phyloP scores from a whole-genome alignment of 768 basidiomycete species.

The Hortiboletus campestris region DNA sequence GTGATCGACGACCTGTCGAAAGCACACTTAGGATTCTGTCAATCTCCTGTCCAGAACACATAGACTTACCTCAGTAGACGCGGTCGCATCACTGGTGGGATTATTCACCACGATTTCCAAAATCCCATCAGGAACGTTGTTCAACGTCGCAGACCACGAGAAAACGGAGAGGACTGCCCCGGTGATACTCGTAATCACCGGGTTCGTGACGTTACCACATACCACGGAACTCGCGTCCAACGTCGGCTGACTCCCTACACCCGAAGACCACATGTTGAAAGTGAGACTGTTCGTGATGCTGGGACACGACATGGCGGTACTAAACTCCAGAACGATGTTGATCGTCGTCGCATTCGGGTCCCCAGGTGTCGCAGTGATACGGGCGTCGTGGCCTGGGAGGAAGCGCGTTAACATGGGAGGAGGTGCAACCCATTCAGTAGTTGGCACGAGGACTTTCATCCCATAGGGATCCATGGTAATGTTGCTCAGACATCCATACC shows the following conservation, averaged over 20 bases:
- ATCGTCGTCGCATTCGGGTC: slow-evolving; percentile 54
- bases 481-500: slow-evolving; percentile 66
- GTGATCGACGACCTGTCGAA: slow-evolving; percentile 61
- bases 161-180: slow-evolving; percentile 60
- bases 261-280: slow-evolving; percentile 69
- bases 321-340: slow-evolving; percentile 78
- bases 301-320: slow-evolving; percentile 68
- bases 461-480: slow-evolving; percentile 72
- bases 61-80: slow-evolving; percentile 54
- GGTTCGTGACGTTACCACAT: slow-evolving; percentile 51
- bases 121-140: slow-evolving; percentile 79
- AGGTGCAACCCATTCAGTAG: slow-evolving; percentile 62
- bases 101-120: slow-evolving; percentile 68
- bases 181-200: slow-evolving; percentile 48
- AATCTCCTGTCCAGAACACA: not conserved
- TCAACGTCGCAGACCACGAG: slow-evolving; percentile 73
- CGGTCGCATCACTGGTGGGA: slow-evolving; percentile 43
- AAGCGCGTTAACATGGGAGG: slow-evolving; percentile 77
- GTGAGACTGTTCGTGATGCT: slow-evolving; percentile 62
- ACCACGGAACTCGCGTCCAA: slow-evolving; percentile 41
- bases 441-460: slow-evolving; percentile 80
- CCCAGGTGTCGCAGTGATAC: slow-evolving; percentile 43
- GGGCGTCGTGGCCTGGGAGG: slow-evolving; percentile 82
- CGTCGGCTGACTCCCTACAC: slow-evolving; percentile 54
- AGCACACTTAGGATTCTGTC: slow-evolving; percentile 4